Evolutionary conservation across 2,329 filamentous ascomycete species (phyloP), one percentile per base, ranked within the genome.

Genomic region (Xylariaceae sp.): DNA sequence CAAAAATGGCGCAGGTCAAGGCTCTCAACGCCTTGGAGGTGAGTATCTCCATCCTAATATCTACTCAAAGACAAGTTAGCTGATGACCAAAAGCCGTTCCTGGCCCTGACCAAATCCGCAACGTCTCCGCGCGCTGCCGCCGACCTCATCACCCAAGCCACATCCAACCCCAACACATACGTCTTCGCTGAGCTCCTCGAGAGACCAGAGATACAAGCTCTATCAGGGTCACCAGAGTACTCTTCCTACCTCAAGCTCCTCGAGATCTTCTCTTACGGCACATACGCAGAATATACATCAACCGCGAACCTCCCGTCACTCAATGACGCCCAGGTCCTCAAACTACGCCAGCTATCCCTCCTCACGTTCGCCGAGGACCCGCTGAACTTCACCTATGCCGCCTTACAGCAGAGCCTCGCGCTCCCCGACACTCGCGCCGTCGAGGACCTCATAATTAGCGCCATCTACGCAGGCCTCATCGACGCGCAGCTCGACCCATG

Each of bases 121-220:
- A 90, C 85, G 5, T 91, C 92, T 9, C 88, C 91, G 47, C 88
- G 89, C 67, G 90, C 92, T 60, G 88, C 92, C 48, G 88, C 89
- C 70, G 92, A 96, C 72, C 84, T 97, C 56, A 84, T 97, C 72
- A 85, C 82, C 50, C 90, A 92, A 75, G 94, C 92, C 62, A 97
- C 92, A 54, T 92, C 91, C n/a, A 87, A 87, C 58, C 86, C 89
- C 34, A 90, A 92, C 74, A 96, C 92, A 65, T 99, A 88, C 74
- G 83, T 97, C 76, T 99, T 99, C 78, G 85, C 89, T 66, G 93
- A 97, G 77, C 87, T 99, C n/a, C 86, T 99, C 44, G 82, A 89
- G 68, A 86, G 87, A 1, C 85, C 89, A 0, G 86, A 90, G 67
- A 86, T 97, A 66, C 89, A 94, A 74, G 81, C 84, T 10, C 85